Base-by-base conservation (phyloP, 371 early-diverging fungal species). In the Mucor irregularis region DNA sequence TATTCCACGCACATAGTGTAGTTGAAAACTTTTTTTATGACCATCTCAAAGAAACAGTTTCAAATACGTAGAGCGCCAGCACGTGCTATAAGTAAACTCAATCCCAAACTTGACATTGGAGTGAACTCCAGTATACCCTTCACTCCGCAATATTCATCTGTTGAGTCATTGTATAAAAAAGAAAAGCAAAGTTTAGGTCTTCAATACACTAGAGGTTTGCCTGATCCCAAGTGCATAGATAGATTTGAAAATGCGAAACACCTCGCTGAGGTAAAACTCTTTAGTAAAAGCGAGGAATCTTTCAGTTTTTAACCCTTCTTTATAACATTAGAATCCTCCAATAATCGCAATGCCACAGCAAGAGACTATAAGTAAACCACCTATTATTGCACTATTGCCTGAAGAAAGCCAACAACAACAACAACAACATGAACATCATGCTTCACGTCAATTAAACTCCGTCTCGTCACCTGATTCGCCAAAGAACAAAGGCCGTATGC, bases 151-250 rank as follows among this genome's bases (percentile, higher is more conserved):
- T 56, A 56, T 40, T 22, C 56, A 16, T 48, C 49, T 8, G 21
- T 56, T 10, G 49, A 56, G 16, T 26, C 49, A 11, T 22, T 56
- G 25, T 49, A 49, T 21, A 29, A 48, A 25, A 10, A 30, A 10
- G 31, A 56, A 6, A 45, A 19, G 1, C 25, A 30, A 1, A 28
- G 30, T 17, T 38, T 58, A 3, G 52, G 58, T 21, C n/a, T 45
- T 11, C 22, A 45, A 5, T 58, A 58, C 17, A 58, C 37, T 2
- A 58, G 58, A 58, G 58, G 58, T 14, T 24, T 51, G 17, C 58
- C 58, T 2, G 37, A 50, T 43, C 7, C 37, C 5, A 30, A 29
- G 9, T 51, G 46, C 17, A 45, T 58, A 2, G 46, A 58, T 22
- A 26, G 45, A 17, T 58, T 51, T 58, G 52, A 50, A 22, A 44